Evolutionary conservation across 192 early-diverging fungal species (phyloP).

Genomic region (Coemansia sp.): DNA sequence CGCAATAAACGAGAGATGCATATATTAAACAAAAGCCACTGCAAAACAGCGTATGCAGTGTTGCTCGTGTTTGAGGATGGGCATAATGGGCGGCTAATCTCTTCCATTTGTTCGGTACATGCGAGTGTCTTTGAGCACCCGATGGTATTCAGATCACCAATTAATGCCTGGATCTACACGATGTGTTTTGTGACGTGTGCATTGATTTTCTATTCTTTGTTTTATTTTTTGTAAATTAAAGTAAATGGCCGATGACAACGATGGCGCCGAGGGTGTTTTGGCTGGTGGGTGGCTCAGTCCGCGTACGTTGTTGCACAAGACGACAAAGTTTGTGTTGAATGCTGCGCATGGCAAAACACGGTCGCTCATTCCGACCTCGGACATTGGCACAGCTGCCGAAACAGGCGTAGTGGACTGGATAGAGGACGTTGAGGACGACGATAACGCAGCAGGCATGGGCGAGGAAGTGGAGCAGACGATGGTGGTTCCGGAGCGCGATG

Average conservation of each 20-base stretch:
- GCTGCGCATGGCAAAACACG: slow-evolving; percentile 48
- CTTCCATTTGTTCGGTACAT: too few relatives aligned
- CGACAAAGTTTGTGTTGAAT: slow-evolving; percentile 46
- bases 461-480: not conserved
- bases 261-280: not conserved
- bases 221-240: not conserved
- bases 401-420: slow-evolving; percentile 18
- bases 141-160: too few relatives aligned
- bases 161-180: not conserved
- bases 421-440: not conserved
- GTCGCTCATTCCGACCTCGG: slow-evolving; percentile 42
- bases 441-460: not conserved
- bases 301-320: slow-evolving; percentile 31
- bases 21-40: too few relatives aligned
- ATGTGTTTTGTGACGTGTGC: not conserved
- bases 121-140: too few relatives aligned
- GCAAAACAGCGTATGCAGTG: too few relatives aligned
- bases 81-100: too few relatives aligned
- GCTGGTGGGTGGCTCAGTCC: slow-evolving; percentile 10
- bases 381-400: slow-evolving; percentile 1
- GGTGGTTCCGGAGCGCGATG: slow-evolving; percentile 36
- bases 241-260: slow-evolving; percentile 4
- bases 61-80: too few relatives aligned
- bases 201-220: not conserved
- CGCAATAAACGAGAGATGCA: too few relatives aligned